Percentiles rank a stretch among this genome's conserved stretches.
These are phyloP conservation scores for Phytophthora nicotianae DNA, from an alignment of 352 stramenopile genomes.

Conservation along the genomic window DNA sequence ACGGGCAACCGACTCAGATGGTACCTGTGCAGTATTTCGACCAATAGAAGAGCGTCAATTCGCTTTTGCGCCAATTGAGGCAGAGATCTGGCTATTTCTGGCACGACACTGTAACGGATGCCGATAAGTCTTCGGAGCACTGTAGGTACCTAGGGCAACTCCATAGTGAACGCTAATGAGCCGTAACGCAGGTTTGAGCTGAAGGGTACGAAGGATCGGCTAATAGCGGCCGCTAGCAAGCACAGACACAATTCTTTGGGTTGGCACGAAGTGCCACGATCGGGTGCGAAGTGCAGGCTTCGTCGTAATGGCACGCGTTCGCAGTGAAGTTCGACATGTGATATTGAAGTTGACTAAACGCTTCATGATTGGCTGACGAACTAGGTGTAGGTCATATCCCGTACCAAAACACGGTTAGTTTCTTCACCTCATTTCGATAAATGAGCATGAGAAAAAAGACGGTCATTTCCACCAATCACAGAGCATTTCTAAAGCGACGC, in stretches of 20 bases:
- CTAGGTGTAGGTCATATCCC: background rate
- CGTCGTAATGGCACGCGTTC: background rate
- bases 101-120: background rate
- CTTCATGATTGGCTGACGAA: constrained; percentile 18
- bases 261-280: background rate
- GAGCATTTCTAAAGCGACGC: background rate
- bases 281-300: too few species aligned
- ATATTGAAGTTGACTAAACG: constrained; percentile 13
- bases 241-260: constrained; percentile 6
- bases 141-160: constrained; percentile 3
- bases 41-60: constrained; percentile 1
- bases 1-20: constrained; percentile 39
- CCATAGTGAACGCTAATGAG: background rate
- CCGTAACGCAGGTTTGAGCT: too few species aligned
- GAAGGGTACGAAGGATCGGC: background rate
- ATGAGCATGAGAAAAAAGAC: background rate
- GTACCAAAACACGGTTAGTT: background rate
- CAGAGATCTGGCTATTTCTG: constrained; percentile 23
- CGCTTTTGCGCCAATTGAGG: constrained; percentile 9
- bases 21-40: constrained; percentile 3
- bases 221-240: constrained; percentile 9
- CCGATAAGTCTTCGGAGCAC: constrained; percentile 13
- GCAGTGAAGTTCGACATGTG: background rate
- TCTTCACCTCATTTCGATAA: constrained; percentile 1
- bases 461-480: constrained; percentile 12